A percentile compares a stretch with the other conserved stretches of the same genome.
These are phyloP conservation scores for Termitomyces titanicus DNA, from an alignment of 768 basidiomycete species.

Conservation along the genomic window DNA sequence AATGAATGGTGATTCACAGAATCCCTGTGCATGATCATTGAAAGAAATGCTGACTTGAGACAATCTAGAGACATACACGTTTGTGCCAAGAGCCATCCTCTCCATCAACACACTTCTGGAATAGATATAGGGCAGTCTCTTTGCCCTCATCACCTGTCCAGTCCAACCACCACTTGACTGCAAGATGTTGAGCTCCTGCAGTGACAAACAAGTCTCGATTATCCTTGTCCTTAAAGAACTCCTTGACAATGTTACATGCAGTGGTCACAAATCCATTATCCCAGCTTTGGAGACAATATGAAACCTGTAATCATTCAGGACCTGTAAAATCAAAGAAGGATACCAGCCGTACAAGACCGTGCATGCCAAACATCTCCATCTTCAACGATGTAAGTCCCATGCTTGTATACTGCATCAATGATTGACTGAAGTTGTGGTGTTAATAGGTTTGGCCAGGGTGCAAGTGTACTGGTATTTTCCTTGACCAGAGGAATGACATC, in stretches of 20 bases:
- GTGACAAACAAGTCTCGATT: no score
- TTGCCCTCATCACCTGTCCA: neutral
- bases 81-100: neutral
- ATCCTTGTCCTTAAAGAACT: neutral
- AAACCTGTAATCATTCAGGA: constrained; percentile 3
- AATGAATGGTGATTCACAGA: no score
- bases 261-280: constrained; percentile 10
- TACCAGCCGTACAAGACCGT: constrained; percentile 15
- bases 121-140: neutral
- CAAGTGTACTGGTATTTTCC: constrained; percentile 8
- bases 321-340: neutral
- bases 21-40: no score
- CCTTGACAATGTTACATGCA: constrained; percentile 7
- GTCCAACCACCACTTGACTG: neutral
- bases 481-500: constrained; percentile 10
- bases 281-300: constrained; percentile 16
- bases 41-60: no score
- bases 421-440: neutral
- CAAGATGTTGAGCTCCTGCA: neutral
- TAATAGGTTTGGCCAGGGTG: no score
- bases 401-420: constrained; percentile 12
- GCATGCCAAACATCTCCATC: constrained; percentile 16
- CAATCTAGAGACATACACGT: neutral
- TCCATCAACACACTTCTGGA: neutral
- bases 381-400: neutral